These are phyloP conservation scores for Globisporangium okanoganense DNA, from an alignment of 352 stramenopile species.

Conservation along the genomic window DNA sequence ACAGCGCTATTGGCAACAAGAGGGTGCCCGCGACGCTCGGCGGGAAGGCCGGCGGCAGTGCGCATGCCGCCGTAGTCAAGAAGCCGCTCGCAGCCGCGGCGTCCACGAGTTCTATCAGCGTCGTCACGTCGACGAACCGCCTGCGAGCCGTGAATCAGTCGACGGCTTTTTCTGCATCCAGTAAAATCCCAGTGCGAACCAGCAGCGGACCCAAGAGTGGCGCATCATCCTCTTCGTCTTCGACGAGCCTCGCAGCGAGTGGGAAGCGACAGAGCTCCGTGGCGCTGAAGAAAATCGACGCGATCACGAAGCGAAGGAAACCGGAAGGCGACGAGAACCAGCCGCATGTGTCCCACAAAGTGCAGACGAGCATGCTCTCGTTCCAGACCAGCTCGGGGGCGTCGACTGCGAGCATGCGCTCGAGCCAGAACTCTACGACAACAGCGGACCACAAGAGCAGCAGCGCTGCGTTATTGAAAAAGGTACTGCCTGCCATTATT, in stretches of 20 bases:
- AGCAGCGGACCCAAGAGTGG: constrained; percentile 4
- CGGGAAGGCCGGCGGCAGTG: constrained; percentile 22
- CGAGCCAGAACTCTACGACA: constrained; percentile 1
- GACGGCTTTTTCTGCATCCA: background rate
- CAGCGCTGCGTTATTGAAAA: constrained; percentile 6
- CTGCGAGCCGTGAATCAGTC: constrained; percentile 10
- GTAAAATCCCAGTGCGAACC: constrained; percentile 2
- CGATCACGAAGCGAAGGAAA: constrained; percentile 38
- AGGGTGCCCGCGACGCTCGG: constrained; percentile 18
- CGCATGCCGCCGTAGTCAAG: constrained; percentile 11
- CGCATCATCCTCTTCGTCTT: constrained; percentile 1
- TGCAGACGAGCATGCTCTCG: constrained; percentile 69
- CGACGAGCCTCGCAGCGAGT: background rate
- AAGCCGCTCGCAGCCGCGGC: constrained; percentile 11
- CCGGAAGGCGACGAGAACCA: constrained; percentile 35
- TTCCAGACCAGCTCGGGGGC: constrained; percentile 37
- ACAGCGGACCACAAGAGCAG: background rate
- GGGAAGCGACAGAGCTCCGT: constrained; percentile 9
- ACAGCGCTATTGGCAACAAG: constrained; percentile 33
- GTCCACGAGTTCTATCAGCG: constrained; percentile 10
- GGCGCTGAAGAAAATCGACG: constrained; percentile 20
- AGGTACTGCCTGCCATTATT: constrained; percentile 8
- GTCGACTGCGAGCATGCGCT: constrained; percentile 9
- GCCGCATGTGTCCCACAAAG: constrained; percentile 31
- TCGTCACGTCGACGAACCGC: constrained; percentile 16